Evolutionary conservation across 345 rosid genomes (phyloP).

Genomic region (Noccaea bulbosa): DNA sequence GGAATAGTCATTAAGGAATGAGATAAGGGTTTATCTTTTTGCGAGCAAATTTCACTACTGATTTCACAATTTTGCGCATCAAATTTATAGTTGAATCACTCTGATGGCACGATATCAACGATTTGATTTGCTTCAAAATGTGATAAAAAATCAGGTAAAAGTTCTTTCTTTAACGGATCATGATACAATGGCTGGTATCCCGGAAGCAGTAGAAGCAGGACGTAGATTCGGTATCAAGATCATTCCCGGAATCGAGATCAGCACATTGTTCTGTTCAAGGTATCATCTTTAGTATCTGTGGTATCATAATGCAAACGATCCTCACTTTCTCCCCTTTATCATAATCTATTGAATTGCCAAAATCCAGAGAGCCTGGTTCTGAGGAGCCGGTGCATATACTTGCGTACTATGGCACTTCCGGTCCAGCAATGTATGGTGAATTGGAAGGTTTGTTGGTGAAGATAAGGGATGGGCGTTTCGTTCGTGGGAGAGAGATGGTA

Average conservation of each 20-base stretch:
- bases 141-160: constrained; percentile 79
- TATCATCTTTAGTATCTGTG: constrained; percentile 29
- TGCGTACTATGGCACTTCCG: constrained; percentile 92
- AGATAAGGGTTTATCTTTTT: not conserved
- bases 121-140: constrained; percentile 44
- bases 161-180: constrained; percentile 97
- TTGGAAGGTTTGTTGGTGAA: constrained; percentile 66
- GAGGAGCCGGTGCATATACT: constrained; percentile 96
- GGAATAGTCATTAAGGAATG: too few relatives aligned
- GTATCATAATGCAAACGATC: too few relatives aligned
- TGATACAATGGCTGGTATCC: constrained; percentile 85
- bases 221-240: constrained; percentile 76
- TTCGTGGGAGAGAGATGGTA: constrained; percentile 84
- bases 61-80: not conserved
- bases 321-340: too few relatives aligned
- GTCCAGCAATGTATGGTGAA: constrained; percentile 66
- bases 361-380: constrained; percentile 53
- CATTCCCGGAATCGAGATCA: constrained; percentile 93
- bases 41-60: not conserved
- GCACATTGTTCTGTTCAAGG: constrained; percentile 83
- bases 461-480: constrained; percentile 86
- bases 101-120: not conserved
- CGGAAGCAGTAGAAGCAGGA: constrained; percentile 90
- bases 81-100: not conserved
- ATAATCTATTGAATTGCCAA: constrained; percentile 1